Evolutionary conservation across 352 stramenopile genomes (phyloP).

Genomic region (Globisporangium perplexum): DNA sequence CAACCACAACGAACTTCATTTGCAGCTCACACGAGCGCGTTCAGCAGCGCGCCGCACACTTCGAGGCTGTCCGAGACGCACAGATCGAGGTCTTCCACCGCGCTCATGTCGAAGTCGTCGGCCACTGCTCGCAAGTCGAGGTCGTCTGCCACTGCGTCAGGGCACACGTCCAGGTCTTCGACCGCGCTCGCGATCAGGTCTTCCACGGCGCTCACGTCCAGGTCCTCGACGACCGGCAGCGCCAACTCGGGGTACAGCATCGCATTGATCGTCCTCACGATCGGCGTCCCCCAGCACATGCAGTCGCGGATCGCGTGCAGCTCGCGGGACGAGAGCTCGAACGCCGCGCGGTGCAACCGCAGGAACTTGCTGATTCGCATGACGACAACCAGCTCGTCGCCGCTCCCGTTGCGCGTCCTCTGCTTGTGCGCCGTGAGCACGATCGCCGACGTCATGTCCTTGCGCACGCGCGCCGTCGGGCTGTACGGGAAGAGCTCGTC

Average conservation of each 20-base stretch:
- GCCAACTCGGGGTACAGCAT: conserved; percentile 7
- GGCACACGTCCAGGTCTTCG: background rate
- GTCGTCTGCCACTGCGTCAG: background rate
- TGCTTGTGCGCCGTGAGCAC: background rate
- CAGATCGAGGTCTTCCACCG: background rate
- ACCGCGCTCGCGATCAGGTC: background rate
- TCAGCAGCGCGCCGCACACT: background rate
- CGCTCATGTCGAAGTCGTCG: background rate
- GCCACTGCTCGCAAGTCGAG: background rate
- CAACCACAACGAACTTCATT: background rate
- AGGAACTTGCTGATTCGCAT: conserved; percentile 5
- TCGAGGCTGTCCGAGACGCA: background rate
- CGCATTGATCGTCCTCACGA: conserved; percentile 7
- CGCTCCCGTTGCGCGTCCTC: background rate
- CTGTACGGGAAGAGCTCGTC: conserved; percentile 48
- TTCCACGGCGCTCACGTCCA: background rate
- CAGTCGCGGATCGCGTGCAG: background rate
- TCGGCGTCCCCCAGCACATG: conserved; percentile 4
- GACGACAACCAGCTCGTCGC: conserved; percentile 4
- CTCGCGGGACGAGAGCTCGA: background rate
- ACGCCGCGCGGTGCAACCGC: background rate
- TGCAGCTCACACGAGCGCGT: background rate
- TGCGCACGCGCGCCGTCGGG: conserved; percentile 17
- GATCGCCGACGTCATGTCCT: conserved; percentile 17
- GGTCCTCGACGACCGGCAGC: background rate